Evolutionary conservation across 208 protist genomes (phyloP).

Genomic region (Trypanosoma congolense): DNA sequence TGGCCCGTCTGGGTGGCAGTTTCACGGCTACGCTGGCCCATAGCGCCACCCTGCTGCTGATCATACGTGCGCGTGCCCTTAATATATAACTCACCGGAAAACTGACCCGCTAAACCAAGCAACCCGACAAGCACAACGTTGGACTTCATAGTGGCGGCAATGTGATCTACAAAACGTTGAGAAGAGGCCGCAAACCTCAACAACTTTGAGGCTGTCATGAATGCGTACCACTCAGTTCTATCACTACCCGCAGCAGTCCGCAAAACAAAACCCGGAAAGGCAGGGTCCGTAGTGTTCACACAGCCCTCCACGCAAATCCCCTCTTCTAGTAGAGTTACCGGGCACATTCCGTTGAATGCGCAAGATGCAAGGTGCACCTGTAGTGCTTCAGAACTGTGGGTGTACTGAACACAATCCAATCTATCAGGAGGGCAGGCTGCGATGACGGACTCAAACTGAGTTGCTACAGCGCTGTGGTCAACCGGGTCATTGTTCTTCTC

Average conservation of each 20-base stretch:
- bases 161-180: slow-evolving; percentile 29
- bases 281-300: slow-evolving; percentile 18
- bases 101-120: slow-evolving; percentile 38
- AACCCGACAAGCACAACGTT: slow-evolving; percentile 26
- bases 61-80: slow-evolving; percentile 55
- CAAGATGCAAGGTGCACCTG: slow-evolving; percentile 9
- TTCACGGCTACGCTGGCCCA: slow-evolving; percentile 21
- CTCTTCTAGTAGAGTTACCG: slow-evolving; percentile 23
- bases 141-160: neutral
- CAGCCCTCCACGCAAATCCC: slow-evolving; percentile 22
- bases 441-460: slow-evolving; percentile 17
- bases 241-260: neutral
- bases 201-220: slow-evolving; percentile 42
- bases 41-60: neutral
- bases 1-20: slow-evolving; percentile 88
- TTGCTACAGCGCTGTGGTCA: slow-evolving; percentile 17
- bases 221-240: slow-evolving; percentile 41
- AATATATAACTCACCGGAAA: slow-evolving; percentile 82
- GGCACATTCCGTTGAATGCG: slow-evolving; percentile 25
- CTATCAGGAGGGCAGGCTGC: slow-evolving; percentile 5
- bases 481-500: slow-evolving; percentile 12
- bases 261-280: slow-evolving; percentile 26
- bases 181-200: slow-evolving; percentile 49
- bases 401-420: slow-evolving; percentile 8
- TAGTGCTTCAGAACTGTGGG: slow-evolving; percentile 11